Evolutionary conservation across 495 filamentous ascomycete species (phyloP).

Genomic region (Talaromyces trachyspermus): DNA sequence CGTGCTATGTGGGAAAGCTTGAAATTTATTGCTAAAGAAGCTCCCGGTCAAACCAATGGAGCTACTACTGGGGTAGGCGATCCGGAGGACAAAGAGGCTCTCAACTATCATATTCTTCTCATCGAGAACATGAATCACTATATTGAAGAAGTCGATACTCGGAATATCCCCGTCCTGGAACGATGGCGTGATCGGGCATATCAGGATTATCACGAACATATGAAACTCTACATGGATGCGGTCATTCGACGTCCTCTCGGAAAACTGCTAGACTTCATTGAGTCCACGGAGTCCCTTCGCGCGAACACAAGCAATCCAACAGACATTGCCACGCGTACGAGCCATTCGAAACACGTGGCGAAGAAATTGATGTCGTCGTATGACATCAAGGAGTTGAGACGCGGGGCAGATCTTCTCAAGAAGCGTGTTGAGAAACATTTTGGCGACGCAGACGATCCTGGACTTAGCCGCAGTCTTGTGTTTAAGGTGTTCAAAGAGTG

Average conservation of each 20-base stretch:
- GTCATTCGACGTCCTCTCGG: conserved; percentile 86
- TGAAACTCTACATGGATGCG: conserved; percentile 75
- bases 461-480: conserved; percentile 62
- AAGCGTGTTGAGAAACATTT: conserved; percentile 97
- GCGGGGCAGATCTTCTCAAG: conserved; percentile 75
- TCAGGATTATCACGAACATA: conserved; percentile 78
- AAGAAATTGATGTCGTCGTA: conserved; percentile 77
- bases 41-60: conserved; percentile 51
- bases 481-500: conserved; percentile 72
- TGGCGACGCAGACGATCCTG: conserved; percentile 72
- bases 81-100: conserved; percentile 85
- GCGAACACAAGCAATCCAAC: conserved; percentile 29
- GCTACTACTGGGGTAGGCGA: conserved; percentile 52
- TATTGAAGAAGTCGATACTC: conserved; percentile 79
- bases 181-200: conserved; percentile 72
- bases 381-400: conserved; percentile 73
- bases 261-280: conserved; percentile 82
- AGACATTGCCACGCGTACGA: conserved; percentile 62
- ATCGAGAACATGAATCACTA: conserved; percentile 99
- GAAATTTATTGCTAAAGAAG: conserved; percentile 92
- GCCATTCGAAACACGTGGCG: conserved; percentile 69
- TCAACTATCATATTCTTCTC: conserved; percentile 93
- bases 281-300: conserved; percentile 70
- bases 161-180: conserved; percentile 62
- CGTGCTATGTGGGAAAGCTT: conserved; percentile 95